Conservation (phyloP, 2,329 filamentous ascomycete genomes). For the Endoconidiophora laricicola region DNA sequence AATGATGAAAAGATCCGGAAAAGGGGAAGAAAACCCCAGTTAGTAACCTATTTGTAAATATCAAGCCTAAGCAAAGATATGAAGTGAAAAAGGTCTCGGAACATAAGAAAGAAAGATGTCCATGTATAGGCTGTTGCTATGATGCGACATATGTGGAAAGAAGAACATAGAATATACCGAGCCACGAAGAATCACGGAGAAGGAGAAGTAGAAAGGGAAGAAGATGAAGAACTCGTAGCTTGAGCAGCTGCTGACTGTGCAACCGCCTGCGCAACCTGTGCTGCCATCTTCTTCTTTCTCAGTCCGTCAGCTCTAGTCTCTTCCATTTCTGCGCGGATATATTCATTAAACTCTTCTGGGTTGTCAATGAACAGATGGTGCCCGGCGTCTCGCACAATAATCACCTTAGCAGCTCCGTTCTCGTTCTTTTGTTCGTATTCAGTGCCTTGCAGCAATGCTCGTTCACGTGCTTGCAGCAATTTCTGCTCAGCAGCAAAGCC, state of each 20-base stretch:
- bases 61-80: no score
- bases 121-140: no score
- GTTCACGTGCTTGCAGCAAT: conserved; percentile 49
- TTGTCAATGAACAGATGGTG: conserved; percentile 47
- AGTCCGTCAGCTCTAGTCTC: conserved; percentile 25
- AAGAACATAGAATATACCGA: no score
- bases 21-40: neutral
- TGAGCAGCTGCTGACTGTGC: no score
- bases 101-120: no score
- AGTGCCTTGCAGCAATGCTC: conserved; percentile 42
- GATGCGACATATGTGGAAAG: no score
- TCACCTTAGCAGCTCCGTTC: conserved; percentile 66
- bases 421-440: conserved; percentile 54
- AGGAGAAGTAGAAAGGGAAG: conserved; percentile 12
- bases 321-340: conserved; percentile 35
- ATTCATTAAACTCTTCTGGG: conserved; percentile 38
- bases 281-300: neutral
- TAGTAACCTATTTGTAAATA: no score
- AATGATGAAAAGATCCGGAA: neutral
- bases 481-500: conserved; percentile 67
- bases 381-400: conserved; percentile 50
- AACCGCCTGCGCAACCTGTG: no score
- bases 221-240: neutral
- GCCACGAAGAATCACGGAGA: conserved; percentile 7
- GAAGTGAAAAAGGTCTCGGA: no score